Evolutionary conservation across 1,139 yeast genomes (phyloP), one percentile per base, ranked within the genome.

Genomic region (Pneumocystis jirovecii): DNA sequence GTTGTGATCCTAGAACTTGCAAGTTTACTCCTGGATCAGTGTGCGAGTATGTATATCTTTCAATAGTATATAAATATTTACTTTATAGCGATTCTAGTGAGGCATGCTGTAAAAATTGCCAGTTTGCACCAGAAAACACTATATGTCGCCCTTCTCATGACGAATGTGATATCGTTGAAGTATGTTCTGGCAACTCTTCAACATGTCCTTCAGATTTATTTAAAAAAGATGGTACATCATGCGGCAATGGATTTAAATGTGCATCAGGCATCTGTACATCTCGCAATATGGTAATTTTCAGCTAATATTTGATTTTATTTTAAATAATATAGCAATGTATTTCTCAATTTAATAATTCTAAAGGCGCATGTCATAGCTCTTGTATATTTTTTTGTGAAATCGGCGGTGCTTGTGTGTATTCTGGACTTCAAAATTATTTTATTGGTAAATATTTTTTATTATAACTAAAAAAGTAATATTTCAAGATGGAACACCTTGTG

Each of bases 191-290:
- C 19, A 71, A 73, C 64, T 71, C 76, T 1, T 71, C 78, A 1
- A 60, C 68, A 0, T 76, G 79, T 65, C 79, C 79, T 1, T 63
- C 71, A 6, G 75, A 75, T 65, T 66, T 65, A 39, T 66, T 68
- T 25, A 65, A 68, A 7, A 69, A 70, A 2, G 72, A 76, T 64
- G 79, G 79, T 35, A 67, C 72, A 37, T 45, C 66, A 42, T 76
- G 79, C 64, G 66, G 68, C 19, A 65, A 67, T 4, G 71, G 68
- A 15, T 69, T 74, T 57, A 65, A 69, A 34, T 76, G 79, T 66
- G 75, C 75, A 25, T 73, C 77, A 7, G 79, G 79, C 19, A 76
- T 73, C 61, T 76, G 79, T 66, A 75, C 78, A 2, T 74, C 77
- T 34, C 71, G 79, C 21, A 75, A 76, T 65, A 68, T 71, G 65